Percentiles rank a stretch among this genome's conserved stretches.
These are phyloP conservation scores for Xylaria polymorpha DNA, from an alignment of 2,329 filamentous ascomycete genomes.

Conservation along the genomic window DNA sequence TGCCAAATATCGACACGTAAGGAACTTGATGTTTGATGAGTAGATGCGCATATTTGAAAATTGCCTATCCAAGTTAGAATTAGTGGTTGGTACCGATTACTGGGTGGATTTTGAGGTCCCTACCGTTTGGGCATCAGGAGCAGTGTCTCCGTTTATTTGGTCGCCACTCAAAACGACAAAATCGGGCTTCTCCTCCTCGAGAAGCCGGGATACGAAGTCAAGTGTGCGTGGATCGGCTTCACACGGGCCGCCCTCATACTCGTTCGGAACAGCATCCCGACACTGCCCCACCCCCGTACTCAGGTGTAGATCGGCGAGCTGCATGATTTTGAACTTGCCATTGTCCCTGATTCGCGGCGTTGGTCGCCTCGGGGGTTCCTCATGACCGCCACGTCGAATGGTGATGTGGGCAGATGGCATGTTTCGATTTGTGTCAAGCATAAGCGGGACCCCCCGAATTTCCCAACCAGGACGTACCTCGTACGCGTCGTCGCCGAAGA, in stretches of 20 bases:
- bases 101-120: slow-evolving; percentile 43
- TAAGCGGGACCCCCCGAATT: slow-evolving; percentile 77
- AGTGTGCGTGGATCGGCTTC: slow-evolving; percentile 92
- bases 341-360: slow-evolving; percentile 81
- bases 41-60: slow-evolving; percentile 91
- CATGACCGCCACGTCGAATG: slow-evolving; percentile 76
- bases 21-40: slow-evolving; percentile 90
- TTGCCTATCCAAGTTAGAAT: slow-evolving; percentile 64
- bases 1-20: slow-evolving; percentile 94
- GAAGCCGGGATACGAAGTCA: slow-evolving; percentile 83
- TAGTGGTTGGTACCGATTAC: slow-evolving; percentile 27
- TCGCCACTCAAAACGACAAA: slow-evolving; percentile 92
- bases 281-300: slow-evolving; percentile 89
- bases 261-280: slow-evolving; percentile 83
- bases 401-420: slow-evolving; percentile 79
- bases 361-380: slow-evolving; percentile 73
- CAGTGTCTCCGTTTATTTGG: slow-evolving; percentile 93
- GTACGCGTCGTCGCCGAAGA: slow-evolving; percentile 91
- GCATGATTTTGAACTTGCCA: slow-evolving; percentile 97
- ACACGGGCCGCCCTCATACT: slow-evolving; percentile 79
- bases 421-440: slow-evolving; percentile 72
- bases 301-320: slow-evolving; percentile 92
- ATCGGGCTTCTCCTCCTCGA: slow-evolving; percentile 95
- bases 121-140: slow-evolving; percentile 89
- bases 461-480: slow-evolving; percentile 90